Evolutionary conservation across 2,329 filamentous ascomycete genomes (phyloP), one percentile per base, ranked within the genome.

Genomic region (Sporothrix schenckii): DNA sequence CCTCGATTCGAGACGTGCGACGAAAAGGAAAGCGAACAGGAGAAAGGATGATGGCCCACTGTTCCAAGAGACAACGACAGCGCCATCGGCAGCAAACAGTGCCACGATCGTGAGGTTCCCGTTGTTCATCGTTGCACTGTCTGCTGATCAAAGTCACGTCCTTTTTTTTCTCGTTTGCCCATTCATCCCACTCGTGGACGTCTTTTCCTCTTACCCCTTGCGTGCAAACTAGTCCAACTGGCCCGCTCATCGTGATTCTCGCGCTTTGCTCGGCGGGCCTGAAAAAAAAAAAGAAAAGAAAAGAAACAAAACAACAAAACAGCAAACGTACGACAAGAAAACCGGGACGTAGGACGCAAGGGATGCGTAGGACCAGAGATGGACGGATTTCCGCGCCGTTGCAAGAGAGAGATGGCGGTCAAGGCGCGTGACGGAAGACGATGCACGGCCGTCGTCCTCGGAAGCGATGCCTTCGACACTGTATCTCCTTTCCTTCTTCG

Each of bases 201-300:
- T 9, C 6, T 50, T 50, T 50, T 65, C 21, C 27, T 50, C 61
- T 24, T 65, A 50, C 50, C 61, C 61, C 61, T 65, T 65, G 61
- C 61, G 9, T 65, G 14, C 7, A 27, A 19, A 49, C 44, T 27
- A 49, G 11, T 34, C 24, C 24, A n/a, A 6, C 16, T 19, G 9
- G 16, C 47, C 1, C 2, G 3, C 24, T 30, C 27, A n/a, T 0
- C 19, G 10, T 34, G 34, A 34, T 7, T 34, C 19, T 50, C 16
- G 61, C 61, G 61, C 61, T 9, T 34, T 50, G 50, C 60, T 65
- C 44, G 44, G 61, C 41, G 34, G 14, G n/a, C 14, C 1, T 24
- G 24, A 24, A 24, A 50, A 50, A 21, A 65, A 30, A 3, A 39
- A 16, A 19, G 1, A 56, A 4, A 13, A 3, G 14, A 7, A 6